Evolutionary conservation across 306 rosid species (phyloP).

Genomic region (Casuarina cunninghamiana): DNA sequence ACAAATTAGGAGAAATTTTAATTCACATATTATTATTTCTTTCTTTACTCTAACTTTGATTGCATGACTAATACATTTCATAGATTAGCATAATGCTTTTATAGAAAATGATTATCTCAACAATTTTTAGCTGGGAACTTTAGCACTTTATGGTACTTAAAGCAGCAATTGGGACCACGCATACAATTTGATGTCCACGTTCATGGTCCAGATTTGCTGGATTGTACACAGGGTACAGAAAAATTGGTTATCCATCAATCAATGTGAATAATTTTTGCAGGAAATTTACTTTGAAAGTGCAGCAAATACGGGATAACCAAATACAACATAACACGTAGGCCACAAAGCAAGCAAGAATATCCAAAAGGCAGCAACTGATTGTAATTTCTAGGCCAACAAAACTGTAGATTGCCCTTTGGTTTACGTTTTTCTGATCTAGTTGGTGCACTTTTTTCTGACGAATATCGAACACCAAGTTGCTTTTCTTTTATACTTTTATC

Average conservation of each 20-base stretch:
- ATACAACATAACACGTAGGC: background rate
- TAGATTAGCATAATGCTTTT: background rate
- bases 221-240: background rate
- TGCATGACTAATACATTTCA: background rate
- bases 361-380: background rate
- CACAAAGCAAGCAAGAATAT: background rate
- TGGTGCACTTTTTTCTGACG: background rate
- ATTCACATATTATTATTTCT: no score
- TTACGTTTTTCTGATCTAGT: slow-evolving; percentile 23
- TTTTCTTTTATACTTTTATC: slow-evolving; percentile 17
- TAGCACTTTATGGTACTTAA: background rate
- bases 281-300: background rate
- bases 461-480: slow-evolving; percentile 3
- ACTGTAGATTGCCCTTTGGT: slow-evolving; percentile 1
- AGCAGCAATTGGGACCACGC: background rate
- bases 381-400: background rate
- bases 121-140: background rate
- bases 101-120: no score
- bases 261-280: background rate
- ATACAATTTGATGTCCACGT: background rate
- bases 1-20: no score
- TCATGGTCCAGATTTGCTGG: background rate
- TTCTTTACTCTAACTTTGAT: no score
- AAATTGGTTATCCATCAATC: background rate
- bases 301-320: background rate